Base-by-base conservation (phyloP, 768 basidiomycete genomes). In the Gloeopeniophorella convolvens region DNA sequence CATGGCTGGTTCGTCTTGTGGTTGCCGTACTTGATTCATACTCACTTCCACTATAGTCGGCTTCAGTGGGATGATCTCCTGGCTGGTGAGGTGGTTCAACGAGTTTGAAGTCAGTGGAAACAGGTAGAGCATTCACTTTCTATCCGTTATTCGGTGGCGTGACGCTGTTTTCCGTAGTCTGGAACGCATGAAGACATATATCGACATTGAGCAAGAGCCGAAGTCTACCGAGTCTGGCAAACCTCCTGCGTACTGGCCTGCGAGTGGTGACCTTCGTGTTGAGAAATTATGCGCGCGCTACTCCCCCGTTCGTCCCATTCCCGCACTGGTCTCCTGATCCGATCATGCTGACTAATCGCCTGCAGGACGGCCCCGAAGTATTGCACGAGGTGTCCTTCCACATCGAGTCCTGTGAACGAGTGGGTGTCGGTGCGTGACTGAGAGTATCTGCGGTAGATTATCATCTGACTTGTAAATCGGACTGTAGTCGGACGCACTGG, bases 171-270 rank as follows among this genome's bases (percentile, higher is more conserved):
- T 48, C 41, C 39, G 42, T 46, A 72, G 74, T 49, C 45, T 74
- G 31, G 71, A 78, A 59, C 70, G 79, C 35, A 69, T 81, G 37
- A 66, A 74, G 37, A 74, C 73, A 37, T 81, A 79, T 57, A 60
- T 80, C 28, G 61, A 67, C 13, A 77, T 79, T 42, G 77, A 78
- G 43, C 75, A 77, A 48, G 80, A 82, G 59, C 71, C 74, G 0
- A 64, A 67, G 45, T 53, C 70, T 0, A 66, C 67, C 0, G 51
- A 63, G 16, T 53, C 63, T 5, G 72, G 72, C 3, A 60, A 70
- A 13, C 80, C 80, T 8, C 78, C 80, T 4, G 79, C 80, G 0
- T 74, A 78, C 47, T 82, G 80, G 80, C 80, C 80, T 8, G 68
- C 79, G 0, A 75, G 73, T 24, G 80, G 80, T 4, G 63, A 69